Evolutionary conservation across 169 alveolate species (phyloP).

Genomic region (Perkinsus marinus): DNA sequence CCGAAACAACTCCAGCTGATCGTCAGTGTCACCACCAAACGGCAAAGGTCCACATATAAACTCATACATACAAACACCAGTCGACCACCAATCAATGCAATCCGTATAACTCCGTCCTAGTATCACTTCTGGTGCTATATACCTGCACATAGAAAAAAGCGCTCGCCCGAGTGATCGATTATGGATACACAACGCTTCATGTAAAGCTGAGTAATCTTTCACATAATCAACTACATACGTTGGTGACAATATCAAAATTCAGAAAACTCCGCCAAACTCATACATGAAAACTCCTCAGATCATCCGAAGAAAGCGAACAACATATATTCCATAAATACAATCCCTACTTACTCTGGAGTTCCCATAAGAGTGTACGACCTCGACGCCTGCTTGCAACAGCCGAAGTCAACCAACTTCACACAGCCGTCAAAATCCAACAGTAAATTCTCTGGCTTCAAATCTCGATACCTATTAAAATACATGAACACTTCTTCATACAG

Average conservation of each 20-base stretch:
- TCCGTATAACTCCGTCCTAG: slow-evolving; percentile 60
- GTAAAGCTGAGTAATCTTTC: no score
- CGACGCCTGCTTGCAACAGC: slow-evolving; percentile 57
- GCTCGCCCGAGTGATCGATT: no score
- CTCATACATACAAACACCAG: slow-evolving; percentile 77
- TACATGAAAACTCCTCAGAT: no score
- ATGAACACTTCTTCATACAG: no score
- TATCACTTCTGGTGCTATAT: slow-evolving; percentile 47
- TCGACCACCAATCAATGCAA: slow-evolving; percentile 74
- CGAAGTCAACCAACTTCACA: slow-evolving; percentile 62
- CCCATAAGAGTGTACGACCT: slow-evolving; percentile 57
- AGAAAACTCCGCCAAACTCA: no score
- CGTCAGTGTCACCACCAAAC: slow-evolving; percentile 65
- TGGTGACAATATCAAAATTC: no score
- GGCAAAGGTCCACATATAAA: slow-evolving; percentile 78
- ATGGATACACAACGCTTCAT: no score
- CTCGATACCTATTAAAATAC: slow-evolving; percentile 27
- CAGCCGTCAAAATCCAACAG: slow-evolving; percentile 65
- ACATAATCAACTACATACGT: no score
- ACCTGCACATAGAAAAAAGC: not conserved
- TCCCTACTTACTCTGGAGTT: slow-evolving; percentile 48
- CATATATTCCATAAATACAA: no score
- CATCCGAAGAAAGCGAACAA: no score
- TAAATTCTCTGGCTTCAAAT: slow-evolving; percentile 74
- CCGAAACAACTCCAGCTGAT: slow-evolving; percentile 57